Conservation (phyloP, 129 eudicot genomes). For the Saussurea involucrata region DNA sequence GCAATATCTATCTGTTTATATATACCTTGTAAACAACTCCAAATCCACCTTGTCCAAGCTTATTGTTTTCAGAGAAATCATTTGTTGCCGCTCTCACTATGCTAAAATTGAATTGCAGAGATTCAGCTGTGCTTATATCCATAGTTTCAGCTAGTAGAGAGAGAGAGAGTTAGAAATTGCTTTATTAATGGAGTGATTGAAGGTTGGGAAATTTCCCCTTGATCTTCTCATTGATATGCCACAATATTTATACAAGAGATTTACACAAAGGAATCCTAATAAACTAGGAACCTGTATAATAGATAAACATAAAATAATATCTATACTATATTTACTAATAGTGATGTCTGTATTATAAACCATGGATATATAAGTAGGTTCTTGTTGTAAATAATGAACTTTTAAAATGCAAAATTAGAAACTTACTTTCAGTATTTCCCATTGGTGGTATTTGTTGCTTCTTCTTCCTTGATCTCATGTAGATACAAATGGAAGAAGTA, state of each 20-base stretch:
- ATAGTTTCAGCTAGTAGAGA: not conserved
- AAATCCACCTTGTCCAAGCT: constrained; percentile 34
- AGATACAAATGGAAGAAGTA: constrained; percentile 1
- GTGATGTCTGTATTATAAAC: not conserved
- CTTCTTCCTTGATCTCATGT: not conserved
- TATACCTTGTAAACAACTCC: constrained; percentile 38
- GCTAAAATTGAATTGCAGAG: constrained; percentile 29
- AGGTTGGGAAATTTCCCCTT: no score
- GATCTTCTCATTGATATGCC: no score
- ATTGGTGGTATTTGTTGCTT: not conserved
- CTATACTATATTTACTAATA: no score
- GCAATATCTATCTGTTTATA: not conserved
- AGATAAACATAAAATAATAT: no score
- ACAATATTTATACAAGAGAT: no score
- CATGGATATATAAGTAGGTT: not conserved
- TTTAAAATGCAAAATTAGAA: not conserved
- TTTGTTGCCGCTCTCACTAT: constrained; percentile 8
- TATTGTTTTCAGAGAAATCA: constrained; percentile 21
- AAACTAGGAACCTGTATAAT: no score
- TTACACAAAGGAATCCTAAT: no score
- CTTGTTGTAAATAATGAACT: not conserved
- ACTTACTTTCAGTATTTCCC: not conserved
- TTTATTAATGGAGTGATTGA: not conserved
- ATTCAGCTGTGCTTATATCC: constrained; percentile 11
- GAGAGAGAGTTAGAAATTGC: not conserved